Evolutionary conservation across 345 rosid species (phyloP), one percentile per base, ranked within the genome.

Genomic region (Gossypium herbaceum): DNA sequence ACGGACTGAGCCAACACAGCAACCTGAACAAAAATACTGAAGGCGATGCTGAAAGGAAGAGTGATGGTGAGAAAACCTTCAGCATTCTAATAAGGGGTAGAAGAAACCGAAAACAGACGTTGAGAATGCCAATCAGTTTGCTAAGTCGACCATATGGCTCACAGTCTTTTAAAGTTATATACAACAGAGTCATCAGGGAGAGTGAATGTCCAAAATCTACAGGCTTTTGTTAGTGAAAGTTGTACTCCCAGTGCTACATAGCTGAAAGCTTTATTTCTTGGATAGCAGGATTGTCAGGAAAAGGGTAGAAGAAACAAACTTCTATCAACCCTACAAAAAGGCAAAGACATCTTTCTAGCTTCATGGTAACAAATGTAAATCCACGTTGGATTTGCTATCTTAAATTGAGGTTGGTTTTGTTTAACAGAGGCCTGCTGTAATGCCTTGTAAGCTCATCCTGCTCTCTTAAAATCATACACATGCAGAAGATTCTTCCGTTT

Each of bases 81-180:
- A 93, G 98, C 88, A 91, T 93, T 84, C 88, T 90, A 81, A 17
- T 93, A 57, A 89, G 97, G 81, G 97, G 99, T 68, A 93, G 88
- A 81, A 82, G 97, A 83, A 91, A 91, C 84, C 68, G 89, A 79
- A 95, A 91, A 82, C 99, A 93, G 67, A 95, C 90, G 22, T 80
- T 95, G 81, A 89, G 97, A 77, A 90, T 95, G 91, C 99, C 99
- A 7, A 79, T 95, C 67, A 91, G 97, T 83, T 84, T 93, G 80
- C 98, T 95, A 17, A 93, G 80, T 84, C 87, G 94, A 71, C 97
- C 99, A 74, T 87, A 91, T 69, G 92, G 88, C 65, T 91, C 99
- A 22, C 96, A 90, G 75, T 86, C 96, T 54, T 95, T 91, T 81
- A 95, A 95, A 85, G 81, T 89, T 52, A 73, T 78, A 68, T 87